Conservation (phyloP, 805 yeast genomes). For the Barnettozyma californica region DNA sequence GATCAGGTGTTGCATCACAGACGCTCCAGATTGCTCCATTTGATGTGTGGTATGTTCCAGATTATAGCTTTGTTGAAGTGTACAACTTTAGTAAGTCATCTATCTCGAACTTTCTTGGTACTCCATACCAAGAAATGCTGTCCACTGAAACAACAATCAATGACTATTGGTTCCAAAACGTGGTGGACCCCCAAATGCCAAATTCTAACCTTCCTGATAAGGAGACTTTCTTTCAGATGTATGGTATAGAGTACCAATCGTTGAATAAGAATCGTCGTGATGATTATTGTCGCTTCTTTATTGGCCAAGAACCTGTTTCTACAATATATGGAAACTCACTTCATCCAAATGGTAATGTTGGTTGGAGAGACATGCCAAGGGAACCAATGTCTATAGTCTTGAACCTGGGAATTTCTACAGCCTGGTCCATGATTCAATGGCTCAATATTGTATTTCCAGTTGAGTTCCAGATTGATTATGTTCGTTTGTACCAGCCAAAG, state of each 20-base stretch:
- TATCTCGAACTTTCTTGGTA: conserved; percentile 88
- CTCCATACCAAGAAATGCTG: conserved; percentile 90
- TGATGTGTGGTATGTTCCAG: conserved; percentile 93
- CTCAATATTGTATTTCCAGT: conserved; percentile 72
- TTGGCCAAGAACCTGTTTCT: conserved; percentile 74
- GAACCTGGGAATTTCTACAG: conserved; percentile 86
- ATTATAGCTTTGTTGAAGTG: conserved; percentile 72
- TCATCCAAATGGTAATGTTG: conserved; percentile 88
- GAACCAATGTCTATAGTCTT: conserved; percentile 91
- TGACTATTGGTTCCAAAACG: conserved; percentile 74
- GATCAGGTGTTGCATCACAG: conserved; percentile 68
- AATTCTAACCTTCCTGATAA: conserved; percentile 27
- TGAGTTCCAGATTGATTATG: conserved; percentile 73
- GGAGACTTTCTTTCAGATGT: conserved; percentile 55
- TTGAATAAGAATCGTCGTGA: conserved; percentile 48
- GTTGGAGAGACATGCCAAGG: conserved; percentile 71
- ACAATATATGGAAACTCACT: conserved; percentile 70
- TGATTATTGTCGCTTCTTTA: conserved; percentile 84
- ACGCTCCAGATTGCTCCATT: conserved; percentile 90
- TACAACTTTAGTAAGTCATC: conserved; percentile 63
- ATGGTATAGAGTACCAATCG: conserved; percentile 64
- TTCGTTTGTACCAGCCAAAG: conserved; percentile 85
- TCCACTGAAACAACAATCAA: conserved; percentile 79
- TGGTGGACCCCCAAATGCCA: conserved; percentile 26
- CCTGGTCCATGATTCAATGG: conserved; percentile 96